Evolutionary conservation across 768 basidiomycete species (phyloP).

Genomic region (Lentinula edodes): DNA sequence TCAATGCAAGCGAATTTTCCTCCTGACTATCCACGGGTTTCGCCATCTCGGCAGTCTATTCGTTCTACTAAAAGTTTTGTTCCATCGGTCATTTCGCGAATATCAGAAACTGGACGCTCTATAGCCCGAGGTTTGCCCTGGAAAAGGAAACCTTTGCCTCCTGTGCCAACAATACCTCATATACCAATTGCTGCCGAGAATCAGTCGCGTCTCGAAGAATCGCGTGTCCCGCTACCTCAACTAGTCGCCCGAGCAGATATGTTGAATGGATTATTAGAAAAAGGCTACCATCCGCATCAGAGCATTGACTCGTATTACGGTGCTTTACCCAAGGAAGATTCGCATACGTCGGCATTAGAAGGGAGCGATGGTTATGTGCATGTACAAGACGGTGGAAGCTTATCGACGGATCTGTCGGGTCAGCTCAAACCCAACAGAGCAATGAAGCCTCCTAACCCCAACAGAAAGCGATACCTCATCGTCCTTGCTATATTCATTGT

Average conservation of each 20-base stretch:
- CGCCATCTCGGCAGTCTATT: constrained; percentile 29
- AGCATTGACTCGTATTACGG: constrained; percentile 27
- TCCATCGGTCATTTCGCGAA: constrained; percentile 45
- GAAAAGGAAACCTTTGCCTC: constrained; percentile 55
- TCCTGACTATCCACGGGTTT: constrained; percentile 3
- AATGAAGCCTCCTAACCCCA: not conserved
- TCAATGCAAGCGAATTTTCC: constrained; percentile 15
- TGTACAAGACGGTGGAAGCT: not conserved
- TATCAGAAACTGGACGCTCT: constrained; percentile 34
- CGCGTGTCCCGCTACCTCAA: constrained; percentile 43
- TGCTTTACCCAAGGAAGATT: constrained; percentile 1
- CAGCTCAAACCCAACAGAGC: not conserved
- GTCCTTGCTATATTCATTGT: constrained; percentile 26
- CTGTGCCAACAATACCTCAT: constrained; percentile 47
- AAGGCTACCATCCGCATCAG: constrained; percentile 47
- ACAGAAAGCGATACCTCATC: constrained; percentile 11
- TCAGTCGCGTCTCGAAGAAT: constrained; percentile 39
- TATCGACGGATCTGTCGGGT: not conserved
- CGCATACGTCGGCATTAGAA: not conserved
- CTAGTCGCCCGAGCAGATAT: constrained; percentile 45
- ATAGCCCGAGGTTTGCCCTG: constrained; percentile 31
- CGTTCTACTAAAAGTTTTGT: constrained; percentile 42
- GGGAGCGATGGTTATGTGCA: not conserved
- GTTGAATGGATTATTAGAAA: constrained; percentile 45
- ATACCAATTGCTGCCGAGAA: constrained; percentile 36